These are phyloP conservation scores for Pseudogymnoascus sp. DNA, from an alignment of 2,329 filamentous ascomycete species.

Conservation along the genomic window DNA sequence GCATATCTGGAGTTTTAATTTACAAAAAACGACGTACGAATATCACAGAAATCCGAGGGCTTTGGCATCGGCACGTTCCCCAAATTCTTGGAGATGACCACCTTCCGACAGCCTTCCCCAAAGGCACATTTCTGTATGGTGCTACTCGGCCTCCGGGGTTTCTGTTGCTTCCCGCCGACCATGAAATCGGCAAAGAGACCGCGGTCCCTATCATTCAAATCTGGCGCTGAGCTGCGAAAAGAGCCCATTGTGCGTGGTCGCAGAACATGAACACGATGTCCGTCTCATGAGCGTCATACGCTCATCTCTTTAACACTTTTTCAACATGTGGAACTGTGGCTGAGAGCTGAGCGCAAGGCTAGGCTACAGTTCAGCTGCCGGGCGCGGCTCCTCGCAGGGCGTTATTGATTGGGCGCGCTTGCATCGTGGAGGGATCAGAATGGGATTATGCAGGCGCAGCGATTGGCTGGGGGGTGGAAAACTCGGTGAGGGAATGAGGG, in stretches of 20 bases:
- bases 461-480: neutral
- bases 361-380: neutral
- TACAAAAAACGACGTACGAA: neutral
- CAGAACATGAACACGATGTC: neutral
- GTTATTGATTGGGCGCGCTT: conserved; percentile 3
- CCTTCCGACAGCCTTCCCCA: neutral
- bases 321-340: neutral
- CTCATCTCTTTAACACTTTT: neutral
- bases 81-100: neutral
- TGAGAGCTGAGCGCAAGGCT: neutral
- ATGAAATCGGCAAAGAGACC: neutral
- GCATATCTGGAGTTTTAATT: neutral
- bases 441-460: neutral
- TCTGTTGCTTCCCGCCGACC: neutral
- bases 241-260: neutral
- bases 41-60: neutral
- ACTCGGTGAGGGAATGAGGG: neutral
- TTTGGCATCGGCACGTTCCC: neutral
- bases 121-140: neutral
- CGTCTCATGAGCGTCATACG: neutral
- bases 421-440: neutral
- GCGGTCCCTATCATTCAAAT: neutral
- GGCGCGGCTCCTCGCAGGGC: neutral
- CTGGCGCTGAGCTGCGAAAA: neutral
- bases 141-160: neutral